A percentile compares a stretch with the other conserved stretches of the same genome.
phyloP scores from a whole-genome alignment of 2,329 filamentous ascomycete species.

The Penicillium oxalicum region DNA sequence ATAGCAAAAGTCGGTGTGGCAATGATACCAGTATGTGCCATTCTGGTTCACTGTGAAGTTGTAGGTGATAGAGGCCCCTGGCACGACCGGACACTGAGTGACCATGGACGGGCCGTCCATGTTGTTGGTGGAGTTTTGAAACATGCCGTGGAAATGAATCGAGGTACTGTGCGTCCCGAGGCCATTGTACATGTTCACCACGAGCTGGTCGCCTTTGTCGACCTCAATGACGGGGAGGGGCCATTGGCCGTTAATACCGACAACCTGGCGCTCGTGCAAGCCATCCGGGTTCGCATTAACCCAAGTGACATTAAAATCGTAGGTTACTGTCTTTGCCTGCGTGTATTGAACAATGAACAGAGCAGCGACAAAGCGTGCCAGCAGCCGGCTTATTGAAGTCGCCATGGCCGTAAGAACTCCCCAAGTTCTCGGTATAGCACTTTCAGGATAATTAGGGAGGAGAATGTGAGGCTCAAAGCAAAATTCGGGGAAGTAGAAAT shows the following conservation, averaged over 20 bases:
- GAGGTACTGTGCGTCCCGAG: slow-evolving; percentile 59
- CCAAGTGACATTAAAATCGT: slow-evolving; percentile 52
- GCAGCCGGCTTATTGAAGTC: slow-evolving; percentile 5
- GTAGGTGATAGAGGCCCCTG: slow-evolving; percentile 51
- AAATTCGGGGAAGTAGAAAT: neutral
- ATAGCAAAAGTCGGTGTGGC: slow-evolving; percentile 59
- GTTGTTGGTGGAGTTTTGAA: slow-evolving; percentile 66
- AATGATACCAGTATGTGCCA: slow-evolving; percentile 62
- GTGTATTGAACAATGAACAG: slow-evolving; percentile 8
- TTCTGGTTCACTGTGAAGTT: slow-evolving; percentile 57
- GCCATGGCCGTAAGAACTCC: slow-evolving; percentile 7
- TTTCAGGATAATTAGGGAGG: neutral
- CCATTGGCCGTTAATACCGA: slow-evolving; percentile 69
- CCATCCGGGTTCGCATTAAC: slow-evolving; percentile 52
- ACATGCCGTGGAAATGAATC: slow-evolving; percentile 73
- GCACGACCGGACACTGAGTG: slow-evolving; percentile 48
- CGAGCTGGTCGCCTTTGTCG: slow-evolving; percentile 65
- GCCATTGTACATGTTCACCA: slow-evolving; percentile 64
- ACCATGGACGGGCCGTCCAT: slow-evolving; percentile 69
- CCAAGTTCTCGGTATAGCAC: neutral
- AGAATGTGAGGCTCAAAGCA: neutral
- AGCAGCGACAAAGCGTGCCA: slow-evolving; percentile 6
- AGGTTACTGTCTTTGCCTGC: slow-evolving; percentile 26
- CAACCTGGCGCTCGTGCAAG: slow-evolving; percentile 47
- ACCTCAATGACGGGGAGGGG: slow-evolving; percentile 67